Conservation (phyloP, 495 filamentous ascomycete genomes). For the Jackrogersella minutella region DNA sequence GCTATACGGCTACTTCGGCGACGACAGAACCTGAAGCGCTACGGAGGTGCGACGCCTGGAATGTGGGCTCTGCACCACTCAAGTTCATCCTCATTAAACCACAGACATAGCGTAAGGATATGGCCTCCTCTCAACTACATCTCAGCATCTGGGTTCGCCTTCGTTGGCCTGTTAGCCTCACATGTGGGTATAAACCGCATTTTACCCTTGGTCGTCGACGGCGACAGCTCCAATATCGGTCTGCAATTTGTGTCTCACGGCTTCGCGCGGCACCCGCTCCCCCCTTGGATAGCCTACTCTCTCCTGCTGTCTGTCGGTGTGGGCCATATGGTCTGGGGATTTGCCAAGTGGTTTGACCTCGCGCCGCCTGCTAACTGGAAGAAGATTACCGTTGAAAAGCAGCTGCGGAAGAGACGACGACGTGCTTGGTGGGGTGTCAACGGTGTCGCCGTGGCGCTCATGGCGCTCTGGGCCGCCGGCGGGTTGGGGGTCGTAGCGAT, state of each 20-base stretch:
- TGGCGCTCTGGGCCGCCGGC: slow-evolving; percentile 79
- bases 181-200: slow-evolving; percentile 77
- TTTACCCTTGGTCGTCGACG: slow-evolving; percentile 76
- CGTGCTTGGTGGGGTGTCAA: slow-evolving; percentile 75
- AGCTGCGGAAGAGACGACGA: slow-evolving; percentile 57
- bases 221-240: slow-evolving; percentile 81
- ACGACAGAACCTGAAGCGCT: slow-evolving; percentile 69
- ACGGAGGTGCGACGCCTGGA: slow-evolving; percentile 61
- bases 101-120: slow-evolving; percentile 50
- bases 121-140: slow-evolving; percentile 76
- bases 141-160: slow-evolving; percentile 70
- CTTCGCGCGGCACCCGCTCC: slow-evolving; percentile 70
- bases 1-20: slow-evolving; percentile 77
- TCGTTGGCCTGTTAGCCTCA: slow-evolving; percentile 67
- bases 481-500: slow-evolving; percentile 78
- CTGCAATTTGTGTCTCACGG: slow-evolving; percentile 87
- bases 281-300: slow-evolving; percentile 72
- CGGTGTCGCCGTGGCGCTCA: slow-evolving; percentile 62
- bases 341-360: slow-evolving; percentile 74
- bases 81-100: slow-evolving; percentile 20
- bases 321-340: slow-evolving; percentile 85
- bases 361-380: slow-evolving; percentile 53
- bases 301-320: slow-evolving; percentile 72
- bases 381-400: slow-evolving; percentile 57
- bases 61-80: slow-evolving; percentile 51